Percentiles rank a stretch among this genome's conserved stretches.
Evolutionary conservation across 2,329 filamentous ascomycete genomes (phyloP).

Genomic region (Diplodia scrobiculata): DNA sequence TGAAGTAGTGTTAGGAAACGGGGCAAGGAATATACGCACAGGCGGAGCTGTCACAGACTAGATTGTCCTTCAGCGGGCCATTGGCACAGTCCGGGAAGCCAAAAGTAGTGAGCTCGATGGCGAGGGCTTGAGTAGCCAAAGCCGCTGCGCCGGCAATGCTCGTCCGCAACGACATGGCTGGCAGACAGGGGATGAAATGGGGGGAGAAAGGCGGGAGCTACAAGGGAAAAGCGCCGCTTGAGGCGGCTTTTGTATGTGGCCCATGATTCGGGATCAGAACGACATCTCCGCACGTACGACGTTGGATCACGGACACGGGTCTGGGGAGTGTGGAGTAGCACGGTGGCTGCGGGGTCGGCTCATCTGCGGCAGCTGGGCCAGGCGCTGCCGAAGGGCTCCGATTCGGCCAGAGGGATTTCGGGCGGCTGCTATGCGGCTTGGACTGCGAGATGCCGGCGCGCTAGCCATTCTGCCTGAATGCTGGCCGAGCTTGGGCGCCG

Average conservation of each 20-base stretch:
- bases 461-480: slow-evolving; percentile 23
- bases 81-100: slow-evolving; percentile 56
- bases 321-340: neutral
- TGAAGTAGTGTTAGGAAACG: neutral
- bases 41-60: slow-evolving; percentile 55
- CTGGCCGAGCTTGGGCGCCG: neutral
- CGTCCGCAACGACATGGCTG: slow-evolving; percentile 17
- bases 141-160: slow-evolving; percentile 8
- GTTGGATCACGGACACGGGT: neutral
- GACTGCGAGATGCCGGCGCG: neutral
- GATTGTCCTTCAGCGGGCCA: slow-evolving; percentile 54
- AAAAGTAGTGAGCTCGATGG: slow-evolving; percentile 7
- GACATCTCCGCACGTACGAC: slow-evolving; percentile 17
- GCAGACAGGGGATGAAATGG: slow-evolving; percentile 43
- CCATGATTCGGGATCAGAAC: neutral
- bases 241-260: neutral
- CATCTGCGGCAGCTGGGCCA: neutral
- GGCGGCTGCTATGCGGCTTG: neutral
- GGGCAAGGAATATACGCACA: slow-evolving; percentile 31
- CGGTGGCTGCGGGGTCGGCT: slow-evolving; percentile 16
- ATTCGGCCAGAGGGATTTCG: neutral
- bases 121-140: slow-evolving; percentile 11
- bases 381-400: neutral
- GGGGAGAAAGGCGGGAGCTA: slow-evolving; percentile 30
- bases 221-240: slow-evolving; percentile 39